Evolutionary conservation across 257 asterid species (phyloP).

Genomic region (Lavandula angustifolia): DNA sequence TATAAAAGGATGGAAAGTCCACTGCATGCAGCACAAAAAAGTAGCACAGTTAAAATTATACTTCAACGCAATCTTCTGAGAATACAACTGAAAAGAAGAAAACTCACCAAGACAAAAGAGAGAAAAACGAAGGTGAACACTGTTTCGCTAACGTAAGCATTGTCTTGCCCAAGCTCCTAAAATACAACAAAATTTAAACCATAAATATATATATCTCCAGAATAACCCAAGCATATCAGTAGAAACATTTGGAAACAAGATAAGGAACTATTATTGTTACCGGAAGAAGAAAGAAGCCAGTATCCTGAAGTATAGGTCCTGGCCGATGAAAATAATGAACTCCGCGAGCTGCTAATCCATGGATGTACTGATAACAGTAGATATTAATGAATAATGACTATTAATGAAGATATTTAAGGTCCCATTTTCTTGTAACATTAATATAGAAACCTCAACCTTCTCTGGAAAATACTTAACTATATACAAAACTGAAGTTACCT

Average conservation of each 20-base stretch:
- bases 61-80: background rate
- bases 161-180: constrained; percentile 90
- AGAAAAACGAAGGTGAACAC: constrained; percentile 76
- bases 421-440: background rate
- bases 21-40: constrained; percentile 50
- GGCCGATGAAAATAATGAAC: constrained; percentile 77
- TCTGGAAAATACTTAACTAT: background rate
- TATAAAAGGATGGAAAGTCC: constrained; percentile 98
- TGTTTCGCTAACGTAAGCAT: constrained; percentile 76
- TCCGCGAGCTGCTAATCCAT: constrained; percentile 79
- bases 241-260: background rate
- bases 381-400: background rate
- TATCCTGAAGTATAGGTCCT: constrained; percentile 70
- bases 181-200: constrained; percentile 16
- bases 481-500: background rate
- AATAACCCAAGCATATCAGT: constrained; percentile 6
- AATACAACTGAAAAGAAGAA: background rate
- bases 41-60: background rate
- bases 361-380: constrained; percentile 52
- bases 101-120: constrained; percentile 80
- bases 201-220: constrained; percentile 17
- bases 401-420: background rate
- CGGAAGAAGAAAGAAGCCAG: constrained; percentile 82
- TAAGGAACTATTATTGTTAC: constrained; percentile 39
- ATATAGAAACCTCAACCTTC: background rate